A percentile compares a stretch with the other conserved stretches of the same genome.
These are phyloP conservation scores for Phytophthora tubulina DNA, from an alignment of 352 stramenopile genomes.

Conservation along the genomic window DNA sequence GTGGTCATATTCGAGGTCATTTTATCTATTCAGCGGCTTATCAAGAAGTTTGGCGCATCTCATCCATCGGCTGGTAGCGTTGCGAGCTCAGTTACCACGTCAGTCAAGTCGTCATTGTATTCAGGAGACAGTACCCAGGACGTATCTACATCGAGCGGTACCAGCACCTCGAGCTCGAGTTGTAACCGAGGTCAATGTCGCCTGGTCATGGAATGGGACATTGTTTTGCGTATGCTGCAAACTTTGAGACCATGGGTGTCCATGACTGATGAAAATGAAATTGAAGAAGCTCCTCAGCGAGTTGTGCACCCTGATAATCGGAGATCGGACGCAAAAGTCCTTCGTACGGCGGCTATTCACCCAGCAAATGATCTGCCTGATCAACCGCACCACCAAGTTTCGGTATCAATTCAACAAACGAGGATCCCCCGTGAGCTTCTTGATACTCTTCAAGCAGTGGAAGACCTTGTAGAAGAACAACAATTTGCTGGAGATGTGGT, in stretches of 20 bases:
- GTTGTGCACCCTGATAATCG: constrained; percentile 18
- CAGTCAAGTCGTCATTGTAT: constrained; percentile 4
- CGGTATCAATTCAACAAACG: constrained; percentile 71
- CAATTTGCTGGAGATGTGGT: constrained; percentile 76
- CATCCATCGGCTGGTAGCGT: constrained; percentile 16
- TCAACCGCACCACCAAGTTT: constrained; percentile 44
- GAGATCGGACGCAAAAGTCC: constrained; percentile 16
- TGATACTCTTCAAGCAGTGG: constrained; percentile 77
- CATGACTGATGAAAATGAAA: constrained; percentile 49
- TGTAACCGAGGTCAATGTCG: constrained; percentile 38
- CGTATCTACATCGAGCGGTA: not conserved
- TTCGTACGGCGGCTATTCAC: constrained; percentile 25
- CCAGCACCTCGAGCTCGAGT: constrained; percentile 2
- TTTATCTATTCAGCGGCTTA: constrained; percentile 82
- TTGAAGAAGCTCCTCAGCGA: constrained; percentile 37
- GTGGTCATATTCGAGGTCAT: constrained; percentile 91
- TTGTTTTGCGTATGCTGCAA: constrained; percentile 84
- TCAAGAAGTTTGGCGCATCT: constrained; percentile 85
- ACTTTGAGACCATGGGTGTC: constrained; percentile 78
- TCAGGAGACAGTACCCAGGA: constrained; percentile 16
- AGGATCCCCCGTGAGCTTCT: constrained; percentile 82
- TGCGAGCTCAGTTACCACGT: constrained; percentile 10
- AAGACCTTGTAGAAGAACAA: constrained; percentile 70
- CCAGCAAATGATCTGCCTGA: constrained; percentile 19
- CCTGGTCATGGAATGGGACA: constrained; percentile 85